Base-by-base conservation (phyloP, 225 moss, liverwort and hornwort species). In the Pleurozium schreberi region DNA sequence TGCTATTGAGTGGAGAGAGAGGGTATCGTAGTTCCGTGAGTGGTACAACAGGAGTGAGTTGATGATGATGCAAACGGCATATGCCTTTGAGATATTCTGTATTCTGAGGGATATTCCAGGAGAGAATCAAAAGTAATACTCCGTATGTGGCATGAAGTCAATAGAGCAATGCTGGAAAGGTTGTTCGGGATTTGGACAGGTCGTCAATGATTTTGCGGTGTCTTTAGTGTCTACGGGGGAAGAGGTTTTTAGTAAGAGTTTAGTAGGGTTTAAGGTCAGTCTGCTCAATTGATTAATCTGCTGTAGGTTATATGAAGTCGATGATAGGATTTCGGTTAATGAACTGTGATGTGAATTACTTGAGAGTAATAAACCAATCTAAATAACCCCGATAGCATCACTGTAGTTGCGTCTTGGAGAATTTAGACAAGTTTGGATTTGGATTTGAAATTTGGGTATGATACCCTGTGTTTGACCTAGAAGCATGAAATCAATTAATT, bases 11-110 rank as follows among this genome's bases (percentile, higher is more conserved):
- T 42, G n/a, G 58, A 36, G 27, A 79, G 59, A 79, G 57, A 55
- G 62, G 33, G 15, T 63, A 26, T 59, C 78, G 13, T 45, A 26
- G 45, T 75, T 5, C 66, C 14, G 66, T 43, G 36, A 36, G 30
- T 11, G 45, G 60, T 20, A 20, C 19, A 62, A 40, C 14, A 47
- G 76, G 57, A 38, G 31, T 26, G 69, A 58, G 34, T 58, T 34
- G 28, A 78, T 58, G 34, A 86, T 59, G 31, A 15, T 85, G 1
- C 75, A 12, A 62, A 61, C 49, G 80, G 90, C 55, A 92, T 89
- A 89, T 92, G 62, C 92, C 66, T 43, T 61, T 21, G 47, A 84
- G 87, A 90, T 87, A 90, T 92, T 60, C 90, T 71, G n/a, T 33
- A 83, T n/a, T 55, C 26, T 53, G 53, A 55, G 67, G 75, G 18